phyloP scores from a whole-genome alignment of 1,284 basidiomycete species.

The Cystobasidiaceae sp. region DNA sequence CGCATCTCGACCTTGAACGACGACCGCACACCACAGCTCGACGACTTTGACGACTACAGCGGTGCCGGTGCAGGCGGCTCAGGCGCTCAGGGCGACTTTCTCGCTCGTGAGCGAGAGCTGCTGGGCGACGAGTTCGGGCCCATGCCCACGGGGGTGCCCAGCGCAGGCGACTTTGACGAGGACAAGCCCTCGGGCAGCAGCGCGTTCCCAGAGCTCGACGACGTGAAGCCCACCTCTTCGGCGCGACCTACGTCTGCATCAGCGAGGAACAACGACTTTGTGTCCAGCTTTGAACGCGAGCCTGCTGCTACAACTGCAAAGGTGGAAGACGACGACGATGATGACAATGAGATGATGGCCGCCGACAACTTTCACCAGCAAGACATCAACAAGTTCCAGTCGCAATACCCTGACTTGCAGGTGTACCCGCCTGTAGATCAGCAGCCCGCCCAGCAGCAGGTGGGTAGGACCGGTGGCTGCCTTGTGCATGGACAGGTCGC shows the following conservation, averaged over 20 bases:
- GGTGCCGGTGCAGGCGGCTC: not conserved
- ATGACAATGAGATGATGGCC: slow-evolving; percentile 9
- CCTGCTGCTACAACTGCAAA: slow-evolving; percentile 13
- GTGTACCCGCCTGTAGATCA: slow-evolving; percentile 28
- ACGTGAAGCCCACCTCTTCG: slow-evolving; percentile 11
- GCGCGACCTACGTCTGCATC: not conserved
- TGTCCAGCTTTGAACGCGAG: slow-evolving; percentile 29
- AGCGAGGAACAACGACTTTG: slow-evolving; percentile 23
- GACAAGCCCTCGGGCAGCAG: slow-evolving; percentile 1
- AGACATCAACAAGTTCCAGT: slow-evolving; percentile 42
- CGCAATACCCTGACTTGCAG: slow-evolving; percentile 44
- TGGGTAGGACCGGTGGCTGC: not conserved
- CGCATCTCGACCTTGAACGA: not conserved
- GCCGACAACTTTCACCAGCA: not conserved
- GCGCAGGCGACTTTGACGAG: slow-evolving; percentile 9
- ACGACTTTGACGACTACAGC: slow-evolving; percentile 31
- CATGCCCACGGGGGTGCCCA: slow-evolving; percentile 43
- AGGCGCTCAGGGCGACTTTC: slow-evolving; percentile 34
- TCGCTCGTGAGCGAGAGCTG: slow-evolving; percentile 35
- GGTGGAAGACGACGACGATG: slow-evolving; percentile 38
- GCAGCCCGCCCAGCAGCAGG: slow-evolving; percentile 9
- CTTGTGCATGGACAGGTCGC: not conserved
- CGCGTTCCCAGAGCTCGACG: slow-evolving; percentile 27
- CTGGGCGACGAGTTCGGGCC: slow-evolving; percentile 43
- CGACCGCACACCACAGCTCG: slow-evolving; percentile 22